Base-by-base conservation (phyloP, 208 protist species). In the Wallacemonas sp. region DNA sequence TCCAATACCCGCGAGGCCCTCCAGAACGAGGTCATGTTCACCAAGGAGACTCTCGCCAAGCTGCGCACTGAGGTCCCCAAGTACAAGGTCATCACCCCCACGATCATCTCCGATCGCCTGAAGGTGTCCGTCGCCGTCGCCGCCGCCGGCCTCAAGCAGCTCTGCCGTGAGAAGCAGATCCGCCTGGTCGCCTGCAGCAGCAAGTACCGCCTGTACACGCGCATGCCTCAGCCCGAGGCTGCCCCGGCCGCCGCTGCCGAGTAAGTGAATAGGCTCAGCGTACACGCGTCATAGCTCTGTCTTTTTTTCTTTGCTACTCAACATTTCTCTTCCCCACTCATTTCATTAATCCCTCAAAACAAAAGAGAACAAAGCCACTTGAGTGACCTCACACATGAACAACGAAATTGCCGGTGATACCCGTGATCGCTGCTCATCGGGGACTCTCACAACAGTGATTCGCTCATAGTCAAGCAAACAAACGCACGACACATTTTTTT, bases 31-130 rank as follows among this genome's bases (percentile, higher is more conserved):
- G 91, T 96, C 59, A 87, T 96, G 74, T 95, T 94, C 74, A 89
- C 95, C 74, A 94, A 92, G 77, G 86, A 93, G 26, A 91, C 89
- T 42, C 70, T 81, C 72, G 85, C 88, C 64, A 91, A 93, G 74
- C 81, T 97, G 36, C 65, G 81, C 68, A 90, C 62, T 44, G 89
- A 95, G 70, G 93, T 97, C 29, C 91, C 93, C 66, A 97, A 96
- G 82, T 93, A 91, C 80, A 96, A 95, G 72, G 72, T 94, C 49
- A 97, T 97, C 84, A 97, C 93, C 59, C 81, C 88, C 12, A 83
- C 87, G 42, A 88, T 93, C 75, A 88, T 97, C 65, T 92, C 86
- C 49, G 91, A 97, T 70, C 83, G 89, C 25, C 84, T 97, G 31
- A 93, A 94, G 80, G 85, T 96, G 69, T 74, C 83, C 79, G 89